Evolutionary conservation across 2,329 filamentous ascomycete genomes (phyloP).

Genomic region (Ophiostoma perfectum): DNA sequence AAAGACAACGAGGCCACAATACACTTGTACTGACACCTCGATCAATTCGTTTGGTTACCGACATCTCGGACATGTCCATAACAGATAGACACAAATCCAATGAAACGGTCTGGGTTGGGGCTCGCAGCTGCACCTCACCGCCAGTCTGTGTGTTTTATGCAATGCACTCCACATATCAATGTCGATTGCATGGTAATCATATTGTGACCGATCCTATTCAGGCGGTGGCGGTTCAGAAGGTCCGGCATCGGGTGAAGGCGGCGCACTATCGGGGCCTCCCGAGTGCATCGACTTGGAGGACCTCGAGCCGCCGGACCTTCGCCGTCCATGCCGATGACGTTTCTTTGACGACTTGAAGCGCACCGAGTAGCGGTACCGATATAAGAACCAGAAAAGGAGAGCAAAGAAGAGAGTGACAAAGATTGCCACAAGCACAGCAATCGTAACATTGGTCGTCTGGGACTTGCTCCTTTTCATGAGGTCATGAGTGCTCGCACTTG

Average conservation of each 20-base stretch:
- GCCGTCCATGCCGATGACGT: constrained; percentile 8
- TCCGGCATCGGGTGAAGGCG: constrained; percentile 17
- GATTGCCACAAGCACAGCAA: constrained; percentile 24
- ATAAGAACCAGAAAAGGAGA: constrained; percentile 20
- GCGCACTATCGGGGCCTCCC: constrained; percentile 15
- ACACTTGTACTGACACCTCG: background rate
- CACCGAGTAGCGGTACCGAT: constrained; percentile 21
- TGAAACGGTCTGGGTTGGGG: background rate
- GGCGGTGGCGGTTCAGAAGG: constrained; percentile 13
- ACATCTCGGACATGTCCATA: no score
- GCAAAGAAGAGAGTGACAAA: constrained; percentile 20
- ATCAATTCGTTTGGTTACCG: background rate
- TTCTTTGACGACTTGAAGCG: constrained; percentile 10
- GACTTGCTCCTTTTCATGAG: constrained; percentile 8
- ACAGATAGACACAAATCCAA: background rate
- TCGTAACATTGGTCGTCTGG: constrained; percentile 24
- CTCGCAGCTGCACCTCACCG: background rate
- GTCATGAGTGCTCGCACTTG: no score
- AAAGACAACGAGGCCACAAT: background rate
- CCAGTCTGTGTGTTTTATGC: background rate
- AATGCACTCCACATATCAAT: background rate
- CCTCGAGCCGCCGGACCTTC: constrained; percentile 16
- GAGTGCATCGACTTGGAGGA: constrained; percentile 21
- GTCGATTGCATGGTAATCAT: background rate
- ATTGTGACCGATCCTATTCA: background rate